phyloP scores from a whole-genome alignment of 192 early-diverging fungal genomes.

The Helicostylum pulchrum region DNA sequence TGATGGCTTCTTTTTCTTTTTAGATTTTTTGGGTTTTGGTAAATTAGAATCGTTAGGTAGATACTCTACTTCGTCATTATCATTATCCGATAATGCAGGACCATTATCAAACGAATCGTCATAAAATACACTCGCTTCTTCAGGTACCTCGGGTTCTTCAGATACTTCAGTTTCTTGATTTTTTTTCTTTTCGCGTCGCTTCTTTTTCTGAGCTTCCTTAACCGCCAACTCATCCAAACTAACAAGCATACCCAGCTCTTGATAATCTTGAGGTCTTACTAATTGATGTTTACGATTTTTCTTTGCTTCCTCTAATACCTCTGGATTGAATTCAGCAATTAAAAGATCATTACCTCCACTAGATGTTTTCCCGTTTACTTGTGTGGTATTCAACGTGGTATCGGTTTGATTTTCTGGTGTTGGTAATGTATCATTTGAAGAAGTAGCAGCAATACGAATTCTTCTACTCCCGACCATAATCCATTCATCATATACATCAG shows the following conservation, averaged over 20 bases:
- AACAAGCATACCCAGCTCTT: conserved; percentile 21
- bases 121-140: neutral
- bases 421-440: neutral
- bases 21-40: neutral
- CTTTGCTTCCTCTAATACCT: conserved; percentile 22
- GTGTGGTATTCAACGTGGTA: neutral
- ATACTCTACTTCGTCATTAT: neutral
- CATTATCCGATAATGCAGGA: neutral
- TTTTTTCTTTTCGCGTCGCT: conserved; percentile 9
- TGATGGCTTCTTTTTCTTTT: neutral
- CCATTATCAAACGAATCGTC: neutral
- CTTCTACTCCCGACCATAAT: conserved; percentile 46
- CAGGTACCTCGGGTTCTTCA: neutral
- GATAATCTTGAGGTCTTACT: conserved; percentile 29
- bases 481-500: conserved; percentile 54
- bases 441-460: conserved; percentile 17
- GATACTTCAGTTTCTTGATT: neutral
- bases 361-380: neutral
- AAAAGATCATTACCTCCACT: conserved; percentile 21
- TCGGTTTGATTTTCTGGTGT: neutral
- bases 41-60: neutral
- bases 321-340: conserved; percentile 26
- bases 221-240: neutral
- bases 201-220: conserved; percentile 3
- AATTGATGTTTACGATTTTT: conserved; percentile 13